Percentiles rank a stretch among this genome's conserved stretches.
Conservation (phyloP, 495 filamentous ascomycete species). For the Penicillium goetzii region DNA sequence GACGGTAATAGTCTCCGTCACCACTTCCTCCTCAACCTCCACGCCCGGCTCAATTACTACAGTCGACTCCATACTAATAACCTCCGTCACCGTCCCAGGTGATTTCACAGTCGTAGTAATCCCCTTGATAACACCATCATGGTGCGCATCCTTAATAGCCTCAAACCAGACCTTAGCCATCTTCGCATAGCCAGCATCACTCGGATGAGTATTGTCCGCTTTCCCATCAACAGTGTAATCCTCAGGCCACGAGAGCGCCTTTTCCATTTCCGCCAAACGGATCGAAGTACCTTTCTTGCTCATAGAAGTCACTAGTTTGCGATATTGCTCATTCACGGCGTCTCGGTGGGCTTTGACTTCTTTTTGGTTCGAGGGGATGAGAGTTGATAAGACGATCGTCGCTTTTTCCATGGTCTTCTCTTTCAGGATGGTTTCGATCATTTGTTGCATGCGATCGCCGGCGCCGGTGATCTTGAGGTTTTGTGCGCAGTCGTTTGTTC, state of each 20-base stretch:
- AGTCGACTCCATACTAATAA: background rate
- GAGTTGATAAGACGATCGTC: background rate
- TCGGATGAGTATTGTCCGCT: background rate
- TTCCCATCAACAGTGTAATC: slow-evolving; percentile 1
- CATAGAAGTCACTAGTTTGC: background rate
- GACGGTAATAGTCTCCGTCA: background rate
- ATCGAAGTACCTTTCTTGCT: background rate
- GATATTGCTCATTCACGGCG: background rate
- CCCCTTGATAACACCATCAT: background rate
- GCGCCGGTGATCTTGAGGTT: background rate
- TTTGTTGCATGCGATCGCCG: background rate
- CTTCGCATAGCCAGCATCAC: slow-evolving; percentile 2
- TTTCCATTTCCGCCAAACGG: background rate
- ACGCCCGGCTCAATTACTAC: background rate
- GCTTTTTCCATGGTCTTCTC: background rate
- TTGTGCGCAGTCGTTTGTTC: background rate
- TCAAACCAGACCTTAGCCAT: slow-evolving; percentile 1
- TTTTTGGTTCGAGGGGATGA: background rate
- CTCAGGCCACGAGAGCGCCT: background rate
- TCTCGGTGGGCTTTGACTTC: background rate
- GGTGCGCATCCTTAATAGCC: background rate
- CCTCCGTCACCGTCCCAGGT: background rate
- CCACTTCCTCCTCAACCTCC: background rate
- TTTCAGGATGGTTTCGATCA: background rate
- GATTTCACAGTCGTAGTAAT: background rate